Conservation (phyloP, 176 grass and related monocot species). For the Oryza australiensis region DNA sequence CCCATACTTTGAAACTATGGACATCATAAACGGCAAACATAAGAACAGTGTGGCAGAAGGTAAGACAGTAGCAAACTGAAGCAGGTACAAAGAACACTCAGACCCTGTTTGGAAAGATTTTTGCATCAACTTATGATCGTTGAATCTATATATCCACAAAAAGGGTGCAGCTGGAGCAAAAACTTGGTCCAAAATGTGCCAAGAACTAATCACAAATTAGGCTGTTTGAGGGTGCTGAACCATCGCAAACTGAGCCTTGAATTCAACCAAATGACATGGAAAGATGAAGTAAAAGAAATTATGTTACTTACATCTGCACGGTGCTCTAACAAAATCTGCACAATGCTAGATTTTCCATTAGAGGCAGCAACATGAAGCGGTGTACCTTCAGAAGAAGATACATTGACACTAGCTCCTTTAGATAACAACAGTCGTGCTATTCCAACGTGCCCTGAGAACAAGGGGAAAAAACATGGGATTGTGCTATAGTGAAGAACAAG, state of each 20-base stretch:
- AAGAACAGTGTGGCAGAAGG: not conserved
- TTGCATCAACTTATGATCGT: not conserved
- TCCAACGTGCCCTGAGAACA: constrained; percentile 22
- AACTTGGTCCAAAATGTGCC: not conserved
- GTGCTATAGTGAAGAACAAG: not conserved
- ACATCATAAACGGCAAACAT: not conserved
- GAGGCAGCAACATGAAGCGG: constrained; percentile 39
- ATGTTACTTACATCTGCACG: constrained; percentile 36
- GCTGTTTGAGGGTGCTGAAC: not conserved
- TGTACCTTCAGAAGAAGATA: constrained; percentile 34
- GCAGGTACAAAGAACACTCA: not conserved
- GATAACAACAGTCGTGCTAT: constrained; percentile 44
- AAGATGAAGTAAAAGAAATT: not conserved
- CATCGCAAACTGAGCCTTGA: not conserved
- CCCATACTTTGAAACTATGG: not conserved
- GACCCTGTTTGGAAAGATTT: not conserved
- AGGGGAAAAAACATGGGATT: not conserved
- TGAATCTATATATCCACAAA: not conserved
- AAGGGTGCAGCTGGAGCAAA: not conserved
- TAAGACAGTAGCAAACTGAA: not conserved
- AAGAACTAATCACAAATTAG: not conserved
- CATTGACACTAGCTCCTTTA: constrained; percentile 44
- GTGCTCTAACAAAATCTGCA: constrained; percentile 47
- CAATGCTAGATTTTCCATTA: constrained; percentile 14
- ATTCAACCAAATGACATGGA: not conserved